phyloP scores from a whole-genome alignment of 1,284 basidiomycete species.

The Leccinum griseonigrum region DNA sequence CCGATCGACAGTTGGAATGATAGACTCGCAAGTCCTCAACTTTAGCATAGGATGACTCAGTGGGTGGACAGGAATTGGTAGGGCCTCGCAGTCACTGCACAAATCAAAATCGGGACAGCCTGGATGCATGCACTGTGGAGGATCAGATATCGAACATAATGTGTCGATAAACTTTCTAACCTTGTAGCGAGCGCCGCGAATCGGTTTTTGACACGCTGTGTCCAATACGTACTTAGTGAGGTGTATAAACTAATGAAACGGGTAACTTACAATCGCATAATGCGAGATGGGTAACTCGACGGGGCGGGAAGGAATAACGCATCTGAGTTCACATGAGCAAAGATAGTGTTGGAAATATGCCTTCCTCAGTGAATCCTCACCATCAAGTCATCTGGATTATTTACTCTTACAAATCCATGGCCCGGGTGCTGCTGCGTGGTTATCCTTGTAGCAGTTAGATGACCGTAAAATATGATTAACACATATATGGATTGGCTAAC shows the following conservation, averaged over 20 bases:
- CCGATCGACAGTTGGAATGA: constrained; percentile 51
- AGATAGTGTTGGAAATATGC: not conserved
- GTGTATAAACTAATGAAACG: not conserved
- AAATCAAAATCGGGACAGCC: constrained; percentile 83
- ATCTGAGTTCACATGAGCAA: constrained; percentile 21
- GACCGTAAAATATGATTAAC: not conserved
- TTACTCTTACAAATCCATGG: constrained; percentile 75
- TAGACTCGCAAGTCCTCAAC: constrained; percentile 54
- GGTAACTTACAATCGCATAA: constrained; percentile 47
- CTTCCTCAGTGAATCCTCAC: constrained; percentile 27
- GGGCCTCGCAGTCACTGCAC: constrained; percentile 78
- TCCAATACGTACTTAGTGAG: not conserved
- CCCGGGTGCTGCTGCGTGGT: constrained; percentile 70
- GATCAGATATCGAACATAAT: constrained; percentile 5
- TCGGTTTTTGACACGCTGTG: constrained; percentile 51
- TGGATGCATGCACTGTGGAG: constrained; percentile 72
- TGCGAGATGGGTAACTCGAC: constrained; percentile 42
- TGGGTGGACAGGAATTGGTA: constrained; percentile 77
- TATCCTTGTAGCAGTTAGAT: constrained; percentile 42
- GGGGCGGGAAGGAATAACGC: constrained; percentile 15
- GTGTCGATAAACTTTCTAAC: constrained; percentile 32
- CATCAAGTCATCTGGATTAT: constrained; percentile 55
- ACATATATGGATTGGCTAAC: constrained; percentile 32
- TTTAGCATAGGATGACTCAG: constrained; percentile 77
- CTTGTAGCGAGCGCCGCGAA: constrained; percentile 72